Conservation (phyloP, 345 rosid genomes). For the Psidium guajava region DNA sequence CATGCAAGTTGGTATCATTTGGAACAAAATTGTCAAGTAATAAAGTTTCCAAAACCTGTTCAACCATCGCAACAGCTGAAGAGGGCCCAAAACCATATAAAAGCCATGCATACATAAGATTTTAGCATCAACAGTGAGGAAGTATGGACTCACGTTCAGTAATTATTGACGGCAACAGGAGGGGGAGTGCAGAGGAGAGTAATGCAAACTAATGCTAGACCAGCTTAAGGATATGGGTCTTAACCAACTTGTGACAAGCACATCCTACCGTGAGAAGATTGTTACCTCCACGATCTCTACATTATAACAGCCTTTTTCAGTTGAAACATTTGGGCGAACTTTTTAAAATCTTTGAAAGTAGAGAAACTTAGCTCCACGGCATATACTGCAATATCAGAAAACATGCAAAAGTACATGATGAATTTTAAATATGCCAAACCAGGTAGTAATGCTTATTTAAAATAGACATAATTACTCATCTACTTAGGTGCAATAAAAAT, state of each 20-base stretch:
- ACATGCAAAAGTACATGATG: not conserved
- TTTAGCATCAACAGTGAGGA: not conserved
- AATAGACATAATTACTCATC: not conserved
- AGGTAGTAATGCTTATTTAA: not conserved
- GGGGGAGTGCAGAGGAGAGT: not conserved
- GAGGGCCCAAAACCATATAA: not conserved
- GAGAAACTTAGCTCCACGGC: not conserved
- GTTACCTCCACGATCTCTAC: not conserved
- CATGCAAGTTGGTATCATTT: constrained; percentile 68
- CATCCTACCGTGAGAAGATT: not conserved
- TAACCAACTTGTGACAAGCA: not conserved
- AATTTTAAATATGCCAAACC: not conserved
- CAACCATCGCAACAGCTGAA: not conserved
- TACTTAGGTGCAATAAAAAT: not conserved
- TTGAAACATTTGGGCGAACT: not conserved
- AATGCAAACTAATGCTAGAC: not conserved
- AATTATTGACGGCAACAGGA: not conserved
- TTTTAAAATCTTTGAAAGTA: not conserved
- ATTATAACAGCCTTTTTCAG: not conserved
- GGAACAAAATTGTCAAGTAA: constrained; percentile 79
- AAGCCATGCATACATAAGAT: not conserved
- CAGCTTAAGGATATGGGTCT: not conserved
- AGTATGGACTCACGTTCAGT: not conserved
- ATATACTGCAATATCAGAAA: not conserved
- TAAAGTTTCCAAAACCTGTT: constrained; percentile 71